Evolutionary conservation across 1,139 yeast species (phyloP), one percentile per base, ranked within the genome.

Genomic region (Magnusiomyces tetraspermus): DNA sequence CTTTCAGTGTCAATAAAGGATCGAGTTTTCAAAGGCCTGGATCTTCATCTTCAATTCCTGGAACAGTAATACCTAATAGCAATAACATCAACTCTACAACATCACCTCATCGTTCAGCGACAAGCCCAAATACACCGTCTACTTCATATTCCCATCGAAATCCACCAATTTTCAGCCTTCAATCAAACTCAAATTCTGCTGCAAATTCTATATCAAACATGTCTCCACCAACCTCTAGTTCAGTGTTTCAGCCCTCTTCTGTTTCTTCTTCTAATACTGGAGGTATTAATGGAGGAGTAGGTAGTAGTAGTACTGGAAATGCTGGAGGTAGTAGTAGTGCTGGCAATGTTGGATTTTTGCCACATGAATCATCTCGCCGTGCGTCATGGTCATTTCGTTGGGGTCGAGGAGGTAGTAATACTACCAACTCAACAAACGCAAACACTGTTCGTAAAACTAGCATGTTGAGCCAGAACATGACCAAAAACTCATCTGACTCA

Each of bases 331-430:
- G 40, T 36, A 10, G 40, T 36, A 21, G 40, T 36, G 40, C 15
- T 10, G 36, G 10, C 36, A 30, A 30, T 30, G 23, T 22, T 23
- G 28, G 22, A 23, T 22, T 30, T 24, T 41, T 41, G 36, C 31
- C 31, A 15, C 33, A 15, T 19, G 21, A n/a, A 10, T 4, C 36
- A n/a, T 43, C 33, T 8, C 46, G 46, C 36, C 33, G 46, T 15
- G 36, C 46, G 2, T 43, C 46, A 22, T 43, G 46, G 46, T 17
- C 36, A 6, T 43, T 43, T 28, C 46, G 36, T 28, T 43, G 46
- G 46, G 46, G 46, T 28, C 46, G 46, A 2, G 46, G 36, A 8
- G 24, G 23, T 11, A 17, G 23, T n/a, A 30, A 8, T 23, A 11
- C 10, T 11, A 13, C 17, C 38, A 10, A 33, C 38, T 15, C n/a